These are phyloP conservation scores for Exophiala alcalophila DNA, from an alignment of 2,329 filamentous ascomycete genomes.

Conservation along the genomic window DNA sequence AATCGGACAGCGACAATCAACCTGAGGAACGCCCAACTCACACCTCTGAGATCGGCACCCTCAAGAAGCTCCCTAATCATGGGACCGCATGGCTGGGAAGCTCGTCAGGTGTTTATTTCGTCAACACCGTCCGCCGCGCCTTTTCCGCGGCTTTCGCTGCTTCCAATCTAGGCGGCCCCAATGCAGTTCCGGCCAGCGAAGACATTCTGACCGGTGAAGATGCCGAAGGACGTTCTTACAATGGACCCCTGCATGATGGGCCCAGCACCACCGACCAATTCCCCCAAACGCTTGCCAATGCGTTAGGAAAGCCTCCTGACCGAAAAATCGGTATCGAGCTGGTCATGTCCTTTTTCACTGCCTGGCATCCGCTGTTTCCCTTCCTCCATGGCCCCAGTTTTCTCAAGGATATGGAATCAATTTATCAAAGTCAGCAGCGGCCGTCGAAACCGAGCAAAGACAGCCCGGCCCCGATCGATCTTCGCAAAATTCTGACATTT, in stretches of 20 bases:
- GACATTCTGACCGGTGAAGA: conserved; percentile 32
- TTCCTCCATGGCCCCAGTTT: conserved; percentile 53
- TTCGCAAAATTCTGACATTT: conserved; percentile 42
- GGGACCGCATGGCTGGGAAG: conserved; percentile 54
- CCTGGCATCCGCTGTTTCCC: conserved; percentile 54
- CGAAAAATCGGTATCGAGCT: conserved; percentile 40
- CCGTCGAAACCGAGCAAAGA: conserved; percentile 34
- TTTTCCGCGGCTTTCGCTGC: conserved; percentile 42
- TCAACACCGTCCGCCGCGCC: conserved; percentile 53
- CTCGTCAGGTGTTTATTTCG: conserved; percentile 53
- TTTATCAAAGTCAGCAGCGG: conserved; percentile 37
- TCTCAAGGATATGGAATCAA: conserved; percentile 43
- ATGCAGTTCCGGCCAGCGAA: conserved; percentile 30
- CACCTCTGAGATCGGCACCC: conserved; percentile 42
- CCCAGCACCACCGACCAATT: conserved; percentile 29
- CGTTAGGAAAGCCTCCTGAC: conserved; percentile 30
- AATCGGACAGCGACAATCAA: conserved; percentile 24
- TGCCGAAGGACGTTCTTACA: conserved; percentile 29
- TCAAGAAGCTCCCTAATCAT: conserved; percentile 43
- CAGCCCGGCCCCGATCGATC: conserved; percentile 20
- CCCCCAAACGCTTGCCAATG: conserved; percentile 33
- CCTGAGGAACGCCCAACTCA: conserved; percentile 30
- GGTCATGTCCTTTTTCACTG: conserved; percentile 50
- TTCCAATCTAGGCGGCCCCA: conserved; percentile 21
- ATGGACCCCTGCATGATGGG: conserved; percentile 27